Evolutionary conservation across 1,284 basidiomycete species (phyloP).

Genomic region (Pseudomicrostroma phylloplanum): DNA sequence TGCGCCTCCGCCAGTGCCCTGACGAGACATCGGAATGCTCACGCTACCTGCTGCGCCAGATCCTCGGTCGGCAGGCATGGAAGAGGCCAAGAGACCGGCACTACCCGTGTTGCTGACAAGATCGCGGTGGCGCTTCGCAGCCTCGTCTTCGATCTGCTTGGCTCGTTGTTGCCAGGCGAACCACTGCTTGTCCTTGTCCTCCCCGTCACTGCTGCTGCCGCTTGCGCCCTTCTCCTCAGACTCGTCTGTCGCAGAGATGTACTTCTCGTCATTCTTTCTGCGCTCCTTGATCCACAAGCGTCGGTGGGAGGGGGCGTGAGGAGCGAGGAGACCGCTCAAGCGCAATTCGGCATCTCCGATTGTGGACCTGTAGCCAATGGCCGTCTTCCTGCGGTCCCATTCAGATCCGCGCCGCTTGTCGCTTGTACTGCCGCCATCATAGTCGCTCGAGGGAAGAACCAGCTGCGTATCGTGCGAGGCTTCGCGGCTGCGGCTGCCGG

Average conservation of each 20-base stretch:
- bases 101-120: background rate
- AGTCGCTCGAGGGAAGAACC: background rate
- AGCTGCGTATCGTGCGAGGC: background rate
- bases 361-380: slow-evolving; percentile 14
- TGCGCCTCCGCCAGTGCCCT: background rate
- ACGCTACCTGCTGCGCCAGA: too few species aligned
- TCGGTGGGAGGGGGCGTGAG: slow-evolving; percentile 42
- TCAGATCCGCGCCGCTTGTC: background rate
- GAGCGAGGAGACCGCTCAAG: slow-evolving; percentile 36
- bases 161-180: slow-evolving; percentile 21
- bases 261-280: slow-evolving; percentile 11
- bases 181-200: background rate
- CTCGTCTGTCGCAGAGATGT: slow-evolving; percentile 23
- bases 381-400: background rate
- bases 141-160: slow-evolving; percentile 31
- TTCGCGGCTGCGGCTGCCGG: slow-evolving; percentile 3
- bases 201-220: background rate
- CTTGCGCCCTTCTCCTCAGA: slow-evolving; percentile 19
- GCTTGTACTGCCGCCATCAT: background rate
- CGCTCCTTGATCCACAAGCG: slow-evolving; percentile 28
- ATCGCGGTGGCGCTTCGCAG: slow-evolving; percentile 9
- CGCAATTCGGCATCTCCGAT: slow-evolving; percentile 22
- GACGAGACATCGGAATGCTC: background rate
- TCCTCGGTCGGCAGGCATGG: background rate
- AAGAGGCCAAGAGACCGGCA: background rate